Conservation (phyloP, 1,284 basidiomycete genomes). For the Jaminaea rosea region DNA sequence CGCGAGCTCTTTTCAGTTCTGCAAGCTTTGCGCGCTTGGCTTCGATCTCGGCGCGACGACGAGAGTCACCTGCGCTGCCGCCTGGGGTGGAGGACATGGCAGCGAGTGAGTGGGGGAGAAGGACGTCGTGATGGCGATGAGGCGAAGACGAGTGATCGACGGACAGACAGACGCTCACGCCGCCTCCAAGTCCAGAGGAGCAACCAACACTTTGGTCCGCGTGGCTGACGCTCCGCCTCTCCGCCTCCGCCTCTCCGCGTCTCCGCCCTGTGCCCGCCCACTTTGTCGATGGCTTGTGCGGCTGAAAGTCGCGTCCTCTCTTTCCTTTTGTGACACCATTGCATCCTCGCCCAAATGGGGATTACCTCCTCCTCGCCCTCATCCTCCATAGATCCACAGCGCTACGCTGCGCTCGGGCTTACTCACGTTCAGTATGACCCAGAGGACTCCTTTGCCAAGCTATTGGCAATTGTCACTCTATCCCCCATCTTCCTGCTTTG, state of each 20-base stretch:
- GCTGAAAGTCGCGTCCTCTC: too few relatives aligned
- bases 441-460: slow-evolving; percentile 21
- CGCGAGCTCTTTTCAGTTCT: slow-evolving; percentile 65
- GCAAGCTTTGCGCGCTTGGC: slow-evolving; percentile 80
- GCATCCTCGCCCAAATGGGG: neutral
- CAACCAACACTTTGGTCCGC: too few relatives aligned
- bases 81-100: neutral
- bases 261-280: too few relatives aligned
- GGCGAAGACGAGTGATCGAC: too few relatives aligned
- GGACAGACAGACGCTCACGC: too few relatives aligned
- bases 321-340: too few relatives aligned
- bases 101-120: neutral
- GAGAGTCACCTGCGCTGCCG: slow-evolving; percentile 41
- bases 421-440: slow-evolving; percentile 20
- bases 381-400: neutral
- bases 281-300: too few relatives aligned
- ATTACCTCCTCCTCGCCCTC: neutral
- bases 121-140: neutral
- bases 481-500: slow-evolving; percentile 39
- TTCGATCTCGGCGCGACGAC: slow-evolving; percentile 72
- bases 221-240: too few relatives aligned
- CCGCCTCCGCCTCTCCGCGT: too few relatives aligned
- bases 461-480: slow-evolving; percentile 37
- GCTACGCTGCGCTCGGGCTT: slow-evolving; percentile 3
- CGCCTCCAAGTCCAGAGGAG: too few relatives aligned